Evolutionary conservation across 805 yeast genomes (phyloP).

Genomic region (Metschnikowia borealis): DNA sequence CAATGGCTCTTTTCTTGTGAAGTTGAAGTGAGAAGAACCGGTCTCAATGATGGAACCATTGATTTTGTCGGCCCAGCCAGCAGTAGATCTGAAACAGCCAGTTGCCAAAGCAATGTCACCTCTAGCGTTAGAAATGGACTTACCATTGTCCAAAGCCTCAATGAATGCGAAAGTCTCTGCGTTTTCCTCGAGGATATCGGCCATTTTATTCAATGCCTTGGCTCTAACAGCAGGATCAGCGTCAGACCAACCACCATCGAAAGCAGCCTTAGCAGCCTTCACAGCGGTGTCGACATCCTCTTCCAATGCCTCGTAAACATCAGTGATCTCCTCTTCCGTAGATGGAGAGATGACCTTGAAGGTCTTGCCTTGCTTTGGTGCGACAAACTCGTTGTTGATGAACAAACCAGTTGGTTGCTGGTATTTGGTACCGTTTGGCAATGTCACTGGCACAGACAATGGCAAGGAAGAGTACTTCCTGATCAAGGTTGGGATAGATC

Average conservation of each 20-base stretch:
- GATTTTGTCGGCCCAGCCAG: slow-evolving; percentile 89
- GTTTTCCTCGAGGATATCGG: slow-evolving; percentile 71
- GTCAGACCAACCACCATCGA: slow-evolving; percentile 63
- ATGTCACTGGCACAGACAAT: slow-evolving; percentile 42
- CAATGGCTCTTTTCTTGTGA: slow-evolving; percentile 82
- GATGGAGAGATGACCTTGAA: slow-evolving; percentile 63
- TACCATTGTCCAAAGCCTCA: slow-evolving; percentile 89
- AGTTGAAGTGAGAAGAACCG: slow-evolving; percentile 67
- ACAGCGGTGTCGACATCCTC: slow-evolving; percentile 86
- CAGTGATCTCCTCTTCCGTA: slow-evolving; percentile 65
- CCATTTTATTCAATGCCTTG: slow-evolving; percentile 60
- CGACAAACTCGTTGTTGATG: slow-evolving; percentile 79
- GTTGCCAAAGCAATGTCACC: slow-evolving; percentile 74
- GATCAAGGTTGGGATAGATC: not conserved
- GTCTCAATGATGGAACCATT: slow-evolving; percentile 74
- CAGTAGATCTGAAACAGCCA: slow-evolving; percentile 74
- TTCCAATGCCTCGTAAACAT: slow-evolving; percentile 68
- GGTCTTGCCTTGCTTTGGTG: slow-evolving; percentile 53
- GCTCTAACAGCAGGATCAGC: slow-evolving; percentile 69
- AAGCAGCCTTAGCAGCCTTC: slow-evolving; percentile 77
- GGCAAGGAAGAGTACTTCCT: slow-evolving; percentile 21
- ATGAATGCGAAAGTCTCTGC: slow-evolving; percentile 70
- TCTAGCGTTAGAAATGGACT: slow-evolving; percentile 64
- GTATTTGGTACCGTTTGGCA: slow-evolving; percentile 71
- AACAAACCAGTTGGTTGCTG: slow-evolving; percentile 86